These are phyloP conservation scores for Lactarius indigo DNA, from an alignment of 768 basidiomycete genomes.

Conservation along the genomic window DNA sequence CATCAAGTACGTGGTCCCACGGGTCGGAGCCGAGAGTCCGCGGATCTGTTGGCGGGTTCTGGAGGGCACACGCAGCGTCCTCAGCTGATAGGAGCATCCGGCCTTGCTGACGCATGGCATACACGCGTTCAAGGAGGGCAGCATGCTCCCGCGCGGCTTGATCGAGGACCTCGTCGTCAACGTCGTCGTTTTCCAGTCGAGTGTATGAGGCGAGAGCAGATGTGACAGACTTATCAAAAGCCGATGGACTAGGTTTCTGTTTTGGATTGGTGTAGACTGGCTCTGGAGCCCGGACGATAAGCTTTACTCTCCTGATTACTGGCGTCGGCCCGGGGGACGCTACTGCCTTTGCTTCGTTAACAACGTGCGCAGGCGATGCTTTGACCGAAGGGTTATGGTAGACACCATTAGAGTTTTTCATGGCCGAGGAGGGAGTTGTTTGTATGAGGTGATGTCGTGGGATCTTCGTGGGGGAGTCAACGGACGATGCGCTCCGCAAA, in stretches of 20 bases:
- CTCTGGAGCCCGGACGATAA: conserved; percentile 63
- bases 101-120: conserved; percentile 44
- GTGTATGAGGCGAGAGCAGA: conserved; percentile 62
- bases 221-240: conserved; percentile 51
- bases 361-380: neutral
- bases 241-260: conserved; percentile 57
- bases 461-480: neutral
- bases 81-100: conserved; percentile 42
- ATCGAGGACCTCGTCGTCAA: conserved; percentile 39
- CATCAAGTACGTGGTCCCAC: conserved; percentile 60
- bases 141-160: conserved; percentile 43
- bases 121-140: conserved; percentile 41
- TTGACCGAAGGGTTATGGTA: neutral
- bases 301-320: conserved; percentile 60
- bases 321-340: conserved; percentile 27
- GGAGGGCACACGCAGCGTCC: conserved; percentile 28
- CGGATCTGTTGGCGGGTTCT: conserved; percentile 17
- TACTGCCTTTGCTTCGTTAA: neutral
- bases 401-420: conserved; percentile 15
- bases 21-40: conserved; percentile 38
- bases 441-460: neutral
- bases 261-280: conserved; percentile 59
- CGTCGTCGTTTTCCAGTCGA: conserved; percentile 47
- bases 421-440: neutral
- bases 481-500: neutral